Evolutionary conservation across 2,329 filamentous ascomycete species (phyloP).

Genomic region (Helotiales sp.): DNA sequence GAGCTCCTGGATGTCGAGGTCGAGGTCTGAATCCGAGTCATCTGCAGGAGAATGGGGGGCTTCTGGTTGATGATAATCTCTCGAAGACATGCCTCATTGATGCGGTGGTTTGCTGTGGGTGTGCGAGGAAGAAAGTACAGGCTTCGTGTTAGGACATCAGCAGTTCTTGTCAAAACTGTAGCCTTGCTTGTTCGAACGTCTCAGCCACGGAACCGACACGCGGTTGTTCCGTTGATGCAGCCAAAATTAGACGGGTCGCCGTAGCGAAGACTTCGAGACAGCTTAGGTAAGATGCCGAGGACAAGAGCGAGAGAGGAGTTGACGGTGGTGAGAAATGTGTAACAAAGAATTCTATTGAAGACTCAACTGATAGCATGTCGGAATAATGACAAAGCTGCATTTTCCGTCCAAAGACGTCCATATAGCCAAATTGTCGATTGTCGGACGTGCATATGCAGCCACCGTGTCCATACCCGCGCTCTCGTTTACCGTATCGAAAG

Average conservation of each 20-base stretch:
- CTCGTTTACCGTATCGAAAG: slow-evolving; percentile 7
- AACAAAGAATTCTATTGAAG: background rate
- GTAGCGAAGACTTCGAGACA: background rate
- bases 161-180: slow-evolving; percentile 10
- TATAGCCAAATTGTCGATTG: background rate
- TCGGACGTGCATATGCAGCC: background rate
- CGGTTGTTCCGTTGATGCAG: slow-evolving; percentile 3
- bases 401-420: too few species aligned
- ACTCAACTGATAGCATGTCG: background rate
- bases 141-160: background rate
- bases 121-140: background rate
- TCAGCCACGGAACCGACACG: slow-evolving; percentile 23
- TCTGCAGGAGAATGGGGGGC: slow-evolving; percentile 61
- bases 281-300: background rate
- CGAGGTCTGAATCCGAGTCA: slow-evolving; percentile 75
- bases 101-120: slow-evolving; percentile 24
- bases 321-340: background rate
- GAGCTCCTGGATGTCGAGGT: slow-evolving; percentile 77
- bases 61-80: slow-evolving; percentile 35
- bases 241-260: background rate
- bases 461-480: background rate
- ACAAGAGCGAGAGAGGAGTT: background rate
- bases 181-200: slow-evolving; percentile 25
- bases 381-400: background rate
- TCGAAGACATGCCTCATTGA: slow-evolving; percentile 40